Evolutionary conservation across 2,329 filamentous ascomycete genomes (phyloP), one percentile per base, ranked within the genome.

Genomic region (Lachnellula cervina): DNA sequence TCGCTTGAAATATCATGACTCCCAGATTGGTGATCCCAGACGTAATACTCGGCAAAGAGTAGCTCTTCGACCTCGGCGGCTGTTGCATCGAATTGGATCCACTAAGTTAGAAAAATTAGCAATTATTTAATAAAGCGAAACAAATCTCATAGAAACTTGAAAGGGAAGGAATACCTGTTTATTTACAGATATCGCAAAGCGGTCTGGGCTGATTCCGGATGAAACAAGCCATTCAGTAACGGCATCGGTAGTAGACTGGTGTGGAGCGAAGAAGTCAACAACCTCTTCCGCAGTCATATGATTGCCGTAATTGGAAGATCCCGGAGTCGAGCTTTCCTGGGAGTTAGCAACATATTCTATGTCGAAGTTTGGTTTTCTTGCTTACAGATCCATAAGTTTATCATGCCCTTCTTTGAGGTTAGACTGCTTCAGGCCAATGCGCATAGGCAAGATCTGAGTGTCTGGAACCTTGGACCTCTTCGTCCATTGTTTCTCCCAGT

Each of bases 1-100:
- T 72, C 69, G 40, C 53, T 61, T 8, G 63, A 60, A 25, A 65
- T 53, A 55, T 62, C 61, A 25, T 54, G 44, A 25, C 49, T 70
- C 47, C 77, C 80, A 37, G 78, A 69, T 13, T 75, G 74, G 67
- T 85, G 82, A 66, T 87, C 82, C 57, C 81, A 79, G 37, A 83
- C 75, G 54, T 83, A 80, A 50, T 79, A 83, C 60, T 84, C 81
- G 52, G 70, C 68, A 55, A 68, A 62, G 46, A 73, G 61, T 3
- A 72, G 64, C 23, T 59, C 49, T 45, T 72, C 70, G 11, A 62
- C 68, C 54, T 73, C 70, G n/a, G 60, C 56, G 16, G 64, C 60
- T 28, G 63, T 66, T 43, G 68, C 68, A 56, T 72, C 69, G 43
- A 72, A 69, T 59, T 69, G 66, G 47, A 73, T 57, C 70, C 70